Base-by-base conservation (phyloP, 345 rosid species). In the Camelina hispida region DNA sequence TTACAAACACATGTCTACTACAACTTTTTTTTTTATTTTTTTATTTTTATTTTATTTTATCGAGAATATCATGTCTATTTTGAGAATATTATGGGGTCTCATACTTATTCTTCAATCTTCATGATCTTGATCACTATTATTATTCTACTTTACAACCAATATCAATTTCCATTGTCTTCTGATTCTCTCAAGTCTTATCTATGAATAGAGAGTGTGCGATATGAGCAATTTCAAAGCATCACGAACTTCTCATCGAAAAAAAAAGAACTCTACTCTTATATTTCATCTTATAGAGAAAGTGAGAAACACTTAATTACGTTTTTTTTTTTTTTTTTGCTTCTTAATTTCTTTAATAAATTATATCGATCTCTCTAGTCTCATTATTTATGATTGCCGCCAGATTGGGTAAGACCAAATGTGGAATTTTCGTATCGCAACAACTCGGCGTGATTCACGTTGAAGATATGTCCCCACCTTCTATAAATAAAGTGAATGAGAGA, bases 361-460 rank as follows among this genome's bases (percentile, higher is more conserved):
- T 34, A 8, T 34, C 1, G 7, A 34, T 34, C 9, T 34, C 37
- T 34, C 30, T 28, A 28, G 30, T 28, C 4, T 28, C 30, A 32
- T 32, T 6, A 32, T 32, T 32, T 6, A 32, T 6, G 35, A 32
- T 32, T 32, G 35, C 35, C 35, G 8, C 32, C 7, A 60, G 22
- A 25, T 53, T 52, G 34, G 66, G 28, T 46, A 74, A 13, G 10
- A 2, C 16, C 12, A 0, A 23, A 12, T 6, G 12, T 13, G 17
- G 11, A 11, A 18, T 17, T 38, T 42, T 4, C 38, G 53, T 20
- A 7, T 65, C 22, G 57, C 52, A 47, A 37, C 72, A 46, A 57
- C 32, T 56, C 61, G 34, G 50, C 68, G 73, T 75, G 73, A 48
- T 59, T 52, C 79, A 75, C 79, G 78, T 58, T 65, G 4, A 58